phyloP scores from a whole-genome alignment of 192 early-diverging fungal genomes.

The Mortierella antarctica region DNA sequence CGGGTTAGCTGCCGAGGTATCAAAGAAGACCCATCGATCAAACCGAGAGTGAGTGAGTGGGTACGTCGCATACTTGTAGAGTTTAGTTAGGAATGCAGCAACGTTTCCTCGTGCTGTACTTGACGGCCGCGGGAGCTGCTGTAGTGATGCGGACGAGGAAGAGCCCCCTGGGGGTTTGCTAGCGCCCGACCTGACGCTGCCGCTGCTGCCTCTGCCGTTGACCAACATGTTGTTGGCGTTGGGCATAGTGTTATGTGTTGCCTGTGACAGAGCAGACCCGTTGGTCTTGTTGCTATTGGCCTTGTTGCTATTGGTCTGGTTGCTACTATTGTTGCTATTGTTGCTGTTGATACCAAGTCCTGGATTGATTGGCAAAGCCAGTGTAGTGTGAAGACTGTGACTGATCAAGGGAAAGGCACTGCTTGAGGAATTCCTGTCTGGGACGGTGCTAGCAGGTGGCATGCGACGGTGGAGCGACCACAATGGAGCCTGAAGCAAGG shows the following conservation, averaged over 20 bases:
- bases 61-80: slow-evolving; percentile 75
- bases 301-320: background rate
- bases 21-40: background rate
- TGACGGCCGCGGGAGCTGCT: slow-evolving; percentile 34
- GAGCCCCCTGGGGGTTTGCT: background rate
- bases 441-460: no score
- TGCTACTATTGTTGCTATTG: slow-evolving; percentile 13
- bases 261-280: background rate
- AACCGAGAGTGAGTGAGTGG: background rate
- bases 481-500: no score
- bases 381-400: no score
- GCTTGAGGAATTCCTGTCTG: no score
- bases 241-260: background rate
- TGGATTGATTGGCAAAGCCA: no score
- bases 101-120: slow-evolving; percentile 64
- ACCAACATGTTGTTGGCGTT: slow-evolving; percentile 19
- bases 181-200: background rate
- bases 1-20: no score
- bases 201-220: background rate
- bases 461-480: no score
- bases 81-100: slow-evolving; percentile 93
- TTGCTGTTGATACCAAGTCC: background rate
- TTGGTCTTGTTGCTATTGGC: slow-evolving; percentile 11
- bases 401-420: no score
- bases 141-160: slow-evolving; percentile 13